Evolutionary conservation across 345 rosid genomes (phyloP).

Genomic region (rapeseed (Brassica napus)): Da-Ae NC_063448.1:12025501-12026000

Average conservation of each 20-base stretch:
- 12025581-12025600: neutral
- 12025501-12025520: slow-evolving; percentile 32
- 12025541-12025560: slow-evolving; percentile 11
- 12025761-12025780: neutral
- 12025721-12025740: slow-evolving; percentile 24
- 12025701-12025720: slow-evolving; percentile 26
- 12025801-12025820: too few species aligned
- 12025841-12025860: too few species aligned
- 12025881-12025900: too few species aligned
- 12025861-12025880: too few species aligned
- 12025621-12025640: neutral
- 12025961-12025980: too few species aligned
- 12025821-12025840: too few species aligned
- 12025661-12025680: slow-evolving; percentile 32
- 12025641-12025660: slow-evolving; percentile 9
- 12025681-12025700: slow-evolving; percentile 20
- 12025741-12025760: neutral
- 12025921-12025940: too few species aligned
- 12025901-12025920: too few species aligned
- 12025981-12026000: neutral
- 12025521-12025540: neutral
- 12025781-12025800: too few species aligned
- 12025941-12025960: too few species aligned
- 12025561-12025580: neutral
- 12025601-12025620: slow-evolving; percentile 8